phyloP scores from a whole-genome alignment of 2,329 filamentous ascomycete genomes.

The Thielaviopsis euricoi region DNA sequence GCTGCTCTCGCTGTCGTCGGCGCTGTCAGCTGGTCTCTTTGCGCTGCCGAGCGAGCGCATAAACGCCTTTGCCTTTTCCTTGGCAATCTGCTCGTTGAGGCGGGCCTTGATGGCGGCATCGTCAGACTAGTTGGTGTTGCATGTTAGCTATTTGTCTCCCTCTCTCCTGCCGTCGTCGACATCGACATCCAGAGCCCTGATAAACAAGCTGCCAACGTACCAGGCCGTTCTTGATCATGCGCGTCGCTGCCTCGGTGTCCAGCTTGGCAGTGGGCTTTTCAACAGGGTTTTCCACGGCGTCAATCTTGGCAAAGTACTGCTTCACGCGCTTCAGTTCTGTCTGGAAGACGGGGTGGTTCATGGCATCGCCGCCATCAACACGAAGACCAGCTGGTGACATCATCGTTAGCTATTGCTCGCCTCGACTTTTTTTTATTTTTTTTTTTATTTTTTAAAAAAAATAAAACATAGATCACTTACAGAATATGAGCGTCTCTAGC shows the following conservation, averaged over 20 bases:
- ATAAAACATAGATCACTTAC: too few relatives aligned
- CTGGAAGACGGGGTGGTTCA: conserved; percentile 65
- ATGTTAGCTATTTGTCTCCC: neutral
- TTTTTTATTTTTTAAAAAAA: neutral
- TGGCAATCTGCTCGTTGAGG: conserved; percentile 38
- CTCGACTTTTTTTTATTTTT: neutral
- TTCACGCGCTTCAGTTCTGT: conserved; percentile 68
- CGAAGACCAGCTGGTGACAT: conserved; percentile 49
- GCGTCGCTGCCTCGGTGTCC: conserved; percentile 60
- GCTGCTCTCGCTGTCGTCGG: conserved; percentile 2
- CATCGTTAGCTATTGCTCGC: conserved; percentile 2
- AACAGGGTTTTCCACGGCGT: conserved; percentile 47
- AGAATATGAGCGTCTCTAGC: conserved; percentile 79
- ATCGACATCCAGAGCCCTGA: neutral
- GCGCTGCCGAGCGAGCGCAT: conserved; percentile 27
- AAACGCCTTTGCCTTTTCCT: conserved; percentile 36
- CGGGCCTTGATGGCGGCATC: conserved; percentile 35
- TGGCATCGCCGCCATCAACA: conserved; percentile 65
- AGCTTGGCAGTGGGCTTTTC: conserved; percentile 30
- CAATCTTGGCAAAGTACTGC: conserved; percentile 88
- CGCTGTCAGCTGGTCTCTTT: conserved; percentile 18
- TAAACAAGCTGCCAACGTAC: conserved; percentile 26
- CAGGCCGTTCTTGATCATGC: conserved; percentile 70
- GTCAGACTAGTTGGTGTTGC: conserved; percentile 23
- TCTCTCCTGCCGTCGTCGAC: too few relatives aligned